These are phyloP conservation scores for Suillus alpinus DNA, from an alignment of 768 basidiomycete species.

Conservation along the genomic window DNA sequence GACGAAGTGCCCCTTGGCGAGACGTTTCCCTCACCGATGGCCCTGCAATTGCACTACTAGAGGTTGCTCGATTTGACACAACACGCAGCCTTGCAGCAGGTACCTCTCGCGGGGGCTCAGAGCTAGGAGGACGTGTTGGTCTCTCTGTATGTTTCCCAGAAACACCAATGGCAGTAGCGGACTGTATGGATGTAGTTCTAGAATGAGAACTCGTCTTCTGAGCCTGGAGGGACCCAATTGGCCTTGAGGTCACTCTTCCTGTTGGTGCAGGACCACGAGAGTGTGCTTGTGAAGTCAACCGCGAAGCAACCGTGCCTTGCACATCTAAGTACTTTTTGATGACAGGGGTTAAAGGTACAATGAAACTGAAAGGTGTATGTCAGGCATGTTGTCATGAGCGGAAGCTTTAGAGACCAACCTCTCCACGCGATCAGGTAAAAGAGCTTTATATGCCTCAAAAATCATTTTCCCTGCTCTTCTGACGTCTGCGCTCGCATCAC, in stretches of 20 bases:
- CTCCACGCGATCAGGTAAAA: conserved; percentile 67
- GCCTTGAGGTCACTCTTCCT: background rate
- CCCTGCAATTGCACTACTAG: background rate
- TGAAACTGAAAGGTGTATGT: conserved; percentile 50
- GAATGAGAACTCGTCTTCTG: conserved; percentile 1
- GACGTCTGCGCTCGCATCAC: conserved; percentile 75
- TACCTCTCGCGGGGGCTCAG: background rate
- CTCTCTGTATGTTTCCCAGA: background rate
- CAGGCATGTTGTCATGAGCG: conserved; percentile 3
- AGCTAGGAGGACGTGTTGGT: background rate
- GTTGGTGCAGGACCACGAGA: background rate
- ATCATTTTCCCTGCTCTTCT: conserved; percentile 66
- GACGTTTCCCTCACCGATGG: background rate
- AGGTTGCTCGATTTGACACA: background rate
- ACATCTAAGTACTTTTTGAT: conserved; percentile 74
- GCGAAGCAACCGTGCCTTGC: conserved; percentile 13
- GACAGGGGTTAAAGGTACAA: conserved; percentile 69
- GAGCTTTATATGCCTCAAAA: conserved; percentile 71
- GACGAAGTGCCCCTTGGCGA: background rate
- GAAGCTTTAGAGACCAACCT: conserved; percentile 40
- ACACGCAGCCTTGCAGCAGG: background rate
- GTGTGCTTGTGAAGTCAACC: background rate
- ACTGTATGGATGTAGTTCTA: background rate
- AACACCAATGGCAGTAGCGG: background rate
- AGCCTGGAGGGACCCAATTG: background rate